Base-by-base conservation (phyloP, 345 rosid species). In the Lagerstroemia speciosa region DNA sequence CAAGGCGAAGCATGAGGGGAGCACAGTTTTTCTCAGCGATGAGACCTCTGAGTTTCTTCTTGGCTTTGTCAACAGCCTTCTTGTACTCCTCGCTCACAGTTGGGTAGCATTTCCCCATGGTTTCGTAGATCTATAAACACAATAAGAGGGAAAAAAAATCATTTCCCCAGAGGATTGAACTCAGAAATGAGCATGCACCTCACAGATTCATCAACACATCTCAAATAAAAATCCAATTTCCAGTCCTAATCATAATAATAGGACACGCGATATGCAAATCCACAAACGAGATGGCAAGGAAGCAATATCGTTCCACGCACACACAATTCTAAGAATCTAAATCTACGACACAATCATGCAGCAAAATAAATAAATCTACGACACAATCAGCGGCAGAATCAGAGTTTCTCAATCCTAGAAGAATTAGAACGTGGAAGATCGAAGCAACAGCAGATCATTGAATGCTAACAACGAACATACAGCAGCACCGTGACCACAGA, bases 1-100 rank as follows among this genome's bases (percentile, higher is more conserved):
- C 98, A 37, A 93, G 43, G 52, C 98, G 88, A 65, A 93, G 93
- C 89, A 93, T 90, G 79, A 93, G 69, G 0, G 98, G 98, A 72
- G 97, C 98, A 67, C 98, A 90, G 75, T 81, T 78, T 84, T 93
- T 93, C 80, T 89, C 96, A 27, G 97, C 90, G 73, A 93, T 93
- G 68, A 93, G 38, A 20, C 89, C 97, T 58, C 96, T 86, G 66
- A 93, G 92, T 84, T 89, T 93, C 79, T 72, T 89, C 88, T 74
- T 93, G 61, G 84, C 81, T 75, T 89, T 93, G 67, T 88, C 92
- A 6, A 93, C 68, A 17, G 87, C 87, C 85, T 86, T 84, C 64
- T 67, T 61, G 87, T 90, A 93, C 30, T 88, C 97, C 64, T 76
- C 93, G 73, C 89, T 90, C 65, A 89, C 97, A 10, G 81, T 69